Evolutionary conservation across 768 basidiomycete genomes (phyloP).

Genomic region (Boletus rufocinnamomeus): DNA sequence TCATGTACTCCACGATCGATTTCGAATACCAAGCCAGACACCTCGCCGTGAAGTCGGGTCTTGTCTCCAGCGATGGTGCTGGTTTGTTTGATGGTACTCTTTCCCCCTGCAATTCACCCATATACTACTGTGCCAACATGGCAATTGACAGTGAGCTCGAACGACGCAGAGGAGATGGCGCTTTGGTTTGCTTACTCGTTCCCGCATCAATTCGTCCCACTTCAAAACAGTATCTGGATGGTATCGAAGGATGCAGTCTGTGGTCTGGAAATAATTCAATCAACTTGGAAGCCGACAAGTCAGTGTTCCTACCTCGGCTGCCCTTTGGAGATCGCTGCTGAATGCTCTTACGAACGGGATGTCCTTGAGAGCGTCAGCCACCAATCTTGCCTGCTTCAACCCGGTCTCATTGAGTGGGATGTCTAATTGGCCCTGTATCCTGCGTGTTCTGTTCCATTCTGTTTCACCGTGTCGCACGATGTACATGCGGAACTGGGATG

Average conservation of each 20-base stretch:
- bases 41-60: conserved; percentile 47
- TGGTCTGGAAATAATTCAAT: conserved; percentile 50
- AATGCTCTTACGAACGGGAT: conserved; percentile 61
- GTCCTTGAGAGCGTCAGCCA: conserved; percentile 54
- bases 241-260: conserved; percentile 56
- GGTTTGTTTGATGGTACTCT: conserved; percentile 13
- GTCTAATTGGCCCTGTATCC: conserved; percentile 79
- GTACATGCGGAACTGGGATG: conserved; percentile 51
- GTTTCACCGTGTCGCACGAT: conserved; percentile 82
- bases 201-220: conserved; percentile 53
- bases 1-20: conserved; percentile 40
- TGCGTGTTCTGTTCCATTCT: conserved; percentile 57
- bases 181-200: conserved; percentile 51
- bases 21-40: conserved; percentile 62
- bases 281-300: neutral
- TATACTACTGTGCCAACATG: conserved; percentile 40
- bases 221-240: conserved; percentile 51
- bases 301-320: conserved; percentile 53
- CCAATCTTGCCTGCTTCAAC: conserved; percentile 54
- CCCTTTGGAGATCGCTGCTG: conserved; percentile 73
- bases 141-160: neutral
- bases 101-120: conserved; percentile 64
- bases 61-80: conserved; percentile 29
- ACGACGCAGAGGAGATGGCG: neutral
- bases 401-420: conserved; percentile 66